A percentile compares a stretch with the other conserved stretches of the same genome.
Conservation (phyloP, 164 flowering plant species). For the Chimonanthus salicifolius region DNA sequence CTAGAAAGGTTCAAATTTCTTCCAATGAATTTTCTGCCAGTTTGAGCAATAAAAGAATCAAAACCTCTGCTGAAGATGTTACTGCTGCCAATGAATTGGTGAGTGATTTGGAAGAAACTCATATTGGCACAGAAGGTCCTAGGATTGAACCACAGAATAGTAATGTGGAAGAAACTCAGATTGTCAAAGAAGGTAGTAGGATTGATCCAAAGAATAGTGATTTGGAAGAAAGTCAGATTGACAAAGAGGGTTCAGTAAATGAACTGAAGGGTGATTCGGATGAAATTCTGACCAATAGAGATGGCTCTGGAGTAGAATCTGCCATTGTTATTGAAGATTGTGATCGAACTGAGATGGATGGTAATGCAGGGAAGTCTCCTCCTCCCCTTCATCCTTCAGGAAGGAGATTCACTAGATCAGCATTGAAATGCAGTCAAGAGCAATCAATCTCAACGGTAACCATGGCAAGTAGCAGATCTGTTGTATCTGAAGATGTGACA, state of each 20-base stretch:
- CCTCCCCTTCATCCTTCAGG: not conserved
- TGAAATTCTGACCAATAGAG: not conserved
- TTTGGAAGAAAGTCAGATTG: not conserved
- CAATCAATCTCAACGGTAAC: not conserved
- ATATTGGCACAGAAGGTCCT: no score
- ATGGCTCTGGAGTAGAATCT: not conserved
- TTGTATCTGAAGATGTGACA: not conserved
- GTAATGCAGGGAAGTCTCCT: not conserved
- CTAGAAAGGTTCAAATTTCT: no score
- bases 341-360: not conserved
- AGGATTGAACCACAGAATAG: not conserved
- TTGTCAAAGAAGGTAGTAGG: not conserved
- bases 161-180: not conserved
- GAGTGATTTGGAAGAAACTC: no score
- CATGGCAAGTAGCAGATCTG: not conserved
- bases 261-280: not conserved
- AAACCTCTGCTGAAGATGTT: no score
- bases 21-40: no score
- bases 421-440: conserved; percentile 5
- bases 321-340: not conserved
- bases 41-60: no score
- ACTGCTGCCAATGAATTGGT: no score
- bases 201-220: not conserved
- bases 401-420: conserved; percentile 12
- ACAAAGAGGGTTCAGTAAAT: not conserved